Evolutionary conservation across 2,329 filamentous ascomycete species (phyloP).

Genomic region (Alternaria novae-zelandiae): DNA sequence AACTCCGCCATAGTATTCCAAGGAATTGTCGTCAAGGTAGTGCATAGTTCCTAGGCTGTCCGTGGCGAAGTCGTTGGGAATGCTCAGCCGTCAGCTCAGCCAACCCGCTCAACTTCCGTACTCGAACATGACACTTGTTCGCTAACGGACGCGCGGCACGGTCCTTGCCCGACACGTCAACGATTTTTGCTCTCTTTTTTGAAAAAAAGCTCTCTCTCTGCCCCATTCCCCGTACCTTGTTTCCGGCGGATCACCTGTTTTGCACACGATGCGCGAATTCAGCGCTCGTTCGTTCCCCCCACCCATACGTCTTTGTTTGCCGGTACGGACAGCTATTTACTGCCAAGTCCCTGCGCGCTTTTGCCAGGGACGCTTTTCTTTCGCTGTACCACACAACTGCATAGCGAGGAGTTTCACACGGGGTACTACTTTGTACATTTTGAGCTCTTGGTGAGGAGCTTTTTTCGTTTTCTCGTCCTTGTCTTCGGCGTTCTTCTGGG

Average conservation of each 20-base stretch:
- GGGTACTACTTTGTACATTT: slow-evolving; percentile 21
- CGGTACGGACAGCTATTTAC: background rate
- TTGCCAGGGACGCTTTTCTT: background rate
- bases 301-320: slow-evolving; percentile 2
- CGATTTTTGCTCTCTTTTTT: background rate
- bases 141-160: slow-evolving; percentile 22
- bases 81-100: slow-evolving; percentile 8
- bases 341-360: slow-evolving; percentile 3
- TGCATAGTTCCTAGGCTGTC: slow-evolving; percentile 7
- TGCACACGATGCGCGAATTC: slow-evolving; percentile 11
- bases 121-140: slow-evolving; percentile 22
- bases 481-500: slow-evolving; percentile 5
- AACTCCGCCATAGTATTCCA: background rate
- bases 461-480: background rate
- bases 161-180: slow-evolving; percentile 13
- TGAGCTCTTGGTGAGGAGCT: slow-evolving; percentile 26
- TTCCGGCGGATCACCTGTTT: background rate
- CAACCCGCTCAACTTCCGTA: slow-evolving; percentile 7
- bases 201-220: background rate
- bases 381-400: slow-evolving; percentile 34
- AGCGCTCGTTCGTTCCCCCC: background rate
- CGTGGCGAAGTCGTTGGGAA: slow-evolving; percentile 3
- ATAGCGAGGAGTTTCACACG: slow-evolving; percentile 43
- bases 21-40: background rate
- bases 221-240: background rate